Base-by-base conservation (phyloP, 2,329 filamentous ascomycete genomes). In the Aureobasidium sp. region DNA sequence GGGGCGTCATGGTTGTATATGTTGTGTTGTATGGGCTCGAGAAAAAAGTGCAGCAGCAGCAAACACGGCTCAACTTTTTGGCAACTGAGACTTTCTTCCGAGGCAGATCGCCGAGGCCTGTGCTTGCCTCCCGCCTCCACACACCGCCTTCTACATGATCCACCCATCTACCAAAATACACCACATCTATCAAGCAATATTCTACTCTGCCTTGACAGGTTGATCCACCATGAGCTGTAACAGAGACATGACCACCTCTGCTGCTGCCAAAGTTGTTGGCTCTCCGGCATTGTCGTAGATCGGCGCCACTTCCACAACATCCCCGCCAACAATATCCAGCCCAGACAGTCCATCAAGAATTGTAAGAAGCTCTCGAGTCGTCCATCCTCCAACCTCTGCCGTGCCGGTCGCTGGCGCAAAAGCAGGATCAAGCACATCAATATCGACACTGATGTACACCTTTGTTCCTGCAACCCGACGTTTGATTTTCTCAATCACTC, bases 261-360 rank as follows among this genome's bases (percentile, higher is more conserved):
- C 79, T n/a, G 81, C 82, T 15, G 80, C 80, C 31, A 84, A 70
- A 1, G 76, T 79, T 0, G 84, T 85, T 20, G 80, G 77, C 70
- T 86, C 83, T 0, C 83, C 84, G 62, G 80, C 75, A 39, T 82
- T 85, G 67, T 86, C 84, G 69, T 86, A 86, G 2, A 83, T 78
- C 1, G 84, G 84, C 29, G 83, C 80, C 31, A 86, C 83, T 69
- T 86, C 84, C 37, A 86, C 75, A 52, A 86, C 78, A 71, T 86
- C 84, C 7, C 81, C 83, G 2, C 83, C 83, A 34, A 86, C 75
- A 20, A 86, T 76, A 57, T 84, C 79, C 52, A 86, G 66, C 0
- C 82, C 83, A 44, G 76, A 76, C n/a, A 87, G 74, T 0, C 82
- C 83, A 66, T 84, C 82, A 25, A 86, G 71, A 62, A 86, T 82